Conservation (phyloP, 352 stramenopile species). For the Globisporangium cylindrosporum region DNA sequence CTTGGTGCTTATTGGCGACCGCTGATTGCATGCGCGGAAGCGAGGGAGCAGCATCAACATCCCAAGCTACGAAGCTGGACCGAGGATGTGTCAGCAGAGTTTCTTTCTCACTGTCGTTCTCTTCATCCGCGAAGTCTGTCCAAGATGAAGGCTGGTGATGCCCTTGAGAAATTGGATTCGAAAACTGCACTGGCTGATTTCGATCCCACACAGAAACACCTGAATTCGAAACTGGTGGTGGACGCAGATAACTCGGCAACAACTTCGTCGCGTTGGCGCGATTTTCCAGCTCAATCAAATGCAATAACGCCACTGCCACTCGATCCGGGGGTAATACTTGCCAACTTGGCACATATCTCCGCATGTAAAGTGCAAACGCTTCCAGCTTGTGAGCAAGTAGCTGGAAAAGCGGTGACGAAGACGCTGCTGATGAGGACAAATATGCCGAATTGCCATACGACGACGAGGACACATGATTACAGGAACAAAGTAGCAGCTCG, state of each 20-base stretch:
- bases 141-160: slow-evolving; percentile 6
- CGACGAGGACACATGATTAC: slow-evolving; percentile 32
- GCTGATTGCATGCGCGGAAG: background rate
- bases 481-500: slow-evolving; percentile 66
- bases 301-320: slow-evolving; percentile 48
- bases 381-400: slow-evolving; percentile 53
- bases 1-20: background rate
- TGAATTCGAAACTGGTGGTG: background rate
- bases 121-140: slow-evolving; percentile 19
- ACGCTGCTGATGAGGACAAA: slow-evolving; percentile 21
- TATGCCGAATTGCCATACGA: slow-evolving; percentile 22
- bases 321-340: slow-evolving; percentile 52
- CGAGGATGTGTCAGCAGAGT: background rate
- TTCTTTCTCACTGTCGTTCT: background rate
- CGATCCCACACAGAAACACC: background rate
- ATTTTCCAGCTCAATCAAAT: slow-evolving; percentile 57
- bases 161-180: background rate
- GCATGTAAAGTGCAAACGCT: slow-evolving; percentile 43
- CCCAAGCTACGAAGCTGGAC: slow-evolving; percentile 15
- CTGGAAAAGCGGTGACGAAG: slow-evolving; percentile 49
- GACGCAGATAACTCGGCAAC: slow-evolving; percentile 52
- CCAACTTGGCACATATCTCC: slow-evolving; percentile 40
- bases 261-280: slow-evolving; percentile 46
- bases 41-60: background rate
- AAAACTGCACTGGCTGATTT: background rate